Conservation (phyloP, 164 flowering plant genomes). For the Chimonanthus praecox region DNA sequence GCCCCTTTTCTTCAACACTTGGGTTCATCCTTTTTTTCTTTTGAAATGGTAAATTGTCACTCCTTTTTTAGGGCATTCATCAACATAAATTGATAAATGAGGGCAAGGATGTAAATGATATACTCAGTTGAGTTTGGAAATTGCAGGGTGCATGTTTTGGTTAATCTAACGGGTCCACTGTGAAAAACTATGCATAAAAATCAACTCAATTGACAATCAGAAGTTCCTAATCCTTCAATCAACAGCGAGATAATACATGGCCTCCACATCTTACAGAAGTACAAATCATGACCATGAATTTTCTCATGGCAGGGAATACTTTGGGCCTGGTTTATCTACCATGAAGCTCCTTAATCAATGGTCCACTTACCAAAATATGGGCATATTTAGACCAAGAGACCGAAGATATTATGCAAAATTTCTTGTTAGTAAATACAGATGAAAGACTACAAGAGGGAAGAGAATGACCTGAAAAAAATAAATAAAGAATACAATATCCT, state of each 20-base stretch:
- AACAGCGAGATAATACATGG: neutral
- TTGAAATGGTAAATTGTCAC: too few species aligned
- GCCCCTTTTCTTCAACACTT: too few species aligned
- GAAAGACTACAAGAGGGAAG: neutral
- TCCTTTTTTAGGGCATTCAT: too few species aligned
- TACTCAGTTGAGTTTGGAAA: too few species aligned
- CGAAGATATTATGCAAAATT: neutral
- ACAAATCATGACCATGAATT: too few species aligned
- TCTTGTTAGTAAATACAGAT: neutral
- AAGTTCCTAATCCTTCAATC: neutral
- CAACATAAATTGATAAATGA: too few species aligned
- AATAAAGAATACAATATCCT: neutral
- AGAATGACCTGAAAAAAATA: neutral
- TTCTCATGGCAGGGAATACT: too few species aligned
- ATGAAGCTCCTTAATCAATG: neutral
- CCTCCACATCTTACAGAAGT: neutral
- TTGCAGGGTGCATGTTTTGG: neutral
- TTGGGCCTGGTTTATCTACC: neutral
- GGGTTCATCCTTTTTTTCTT: too few species aligned
- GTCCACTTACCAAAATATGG: neutral
- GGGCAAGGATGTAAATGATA: too few species aligned
- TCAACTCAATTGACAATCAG: neutral
- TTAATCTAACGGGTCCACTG: neutral
- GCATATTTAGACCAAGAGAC: neutral
- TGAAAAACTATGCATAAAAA: neutral